Percentiles rank a stretch among this genome's conserved stretches.
These are phyloP conservation scores for Blastosporella zonata DNA, from an alignment of 1,284 basidiomycete genomes.

Conservation along the genomic window DNA sequence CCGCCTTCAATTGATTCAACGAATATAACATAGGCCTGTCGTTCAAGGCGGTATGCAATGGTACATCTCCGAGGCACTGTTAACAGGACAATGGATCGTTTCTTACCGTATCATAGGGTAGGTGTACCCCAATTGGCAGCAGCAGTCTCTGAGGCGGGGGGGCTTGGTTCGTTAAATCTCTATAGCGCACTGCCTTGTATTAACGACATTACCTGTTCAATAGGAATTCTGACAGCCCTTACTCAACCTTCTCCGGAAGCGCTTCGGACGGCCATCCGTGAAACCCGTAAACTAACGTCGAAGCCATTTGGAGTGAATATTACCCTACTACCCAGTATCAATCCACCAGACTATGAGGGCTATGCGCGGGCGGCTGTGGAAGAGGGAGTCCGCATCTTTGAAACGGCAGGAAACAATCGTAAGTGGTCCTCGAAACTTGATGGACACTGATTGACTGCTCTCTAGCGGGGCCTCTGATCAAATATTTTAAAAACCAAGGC, in stretches of 20 bases:
- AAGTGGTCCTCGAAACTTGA: constrained; percentile 19
- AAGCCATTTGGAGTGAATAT: constrained; percentile 92
- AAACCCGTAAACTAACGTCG: constrained; percentile 67
- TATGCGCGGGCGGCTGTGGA: constrained; percentile 82
- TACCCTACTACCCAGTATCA: constrained; percentile 87
- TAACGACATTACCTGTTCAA: constrained; percentile 3
- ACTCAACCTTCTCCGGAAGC: constrained; percentile 87
- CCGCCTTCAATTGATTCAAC: not conserved
- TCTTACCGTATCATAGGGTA: constrained; percentile 50
- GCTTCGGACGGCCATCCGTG: constrained; percentile 79
- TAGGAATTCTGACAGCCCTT: constrained; percentile 81
- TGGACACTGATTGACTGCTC: constrained; percentile 2
- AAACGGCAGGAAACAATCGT: constrained; percentile 94
- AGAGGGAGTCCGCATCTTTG: constrained; percentile 87
- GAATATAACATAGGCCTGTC: constrained; percentile 49
- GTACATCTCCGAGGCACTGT: constrained; percentile 34
- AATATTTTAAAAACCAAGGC: constrained; percentile 74
- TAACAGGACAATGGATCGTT: not conserved
- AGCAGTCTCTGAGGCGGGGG: constrained; percentile 86
- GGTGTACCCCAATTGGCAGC: constrained; percentile 72
- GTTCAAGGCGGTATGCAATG: constrained; percentile 89
- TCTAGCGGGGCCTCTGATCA: constrained; percentile 74
- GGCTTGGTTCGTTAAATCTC: constrained; percentile 52
- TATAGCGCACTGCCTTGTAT: constrained; percentile 3
- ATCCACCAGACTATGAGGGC: constrained; percentile 87